These are phyloP conservation scores for Globisporangium nagaii DNA, from an alignment of 352 stramenopile genomes.

Conservation along the genomic window DNA sequence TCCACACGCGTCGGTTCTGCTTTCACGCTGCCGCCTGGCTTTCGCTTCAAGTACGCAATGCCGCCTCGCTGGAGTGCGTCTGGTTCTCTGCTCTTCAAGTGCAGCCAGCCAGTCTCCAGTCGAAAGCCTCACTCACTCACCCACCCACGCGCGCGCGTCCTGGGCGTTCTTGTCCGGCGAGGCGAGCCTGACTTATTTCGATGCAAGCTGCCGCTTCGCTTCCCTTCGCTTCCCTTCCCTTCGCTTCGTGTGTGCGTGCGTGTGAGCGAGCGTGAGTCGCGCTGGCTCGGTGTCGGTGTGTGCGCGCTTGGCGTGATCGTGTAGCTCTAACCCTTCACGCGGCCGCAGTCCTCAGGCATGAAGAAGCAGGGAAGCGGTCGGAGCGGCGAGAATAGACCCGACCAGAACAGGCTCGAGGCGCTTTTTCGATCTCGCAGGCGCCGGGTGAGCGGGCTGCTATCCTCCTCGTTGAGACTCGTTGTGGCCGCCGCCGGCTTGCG, in stretches of 20 bases:
- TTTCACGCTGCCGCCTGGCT: not conserved
- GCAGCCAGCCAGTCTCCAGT: too few relatives aligned
- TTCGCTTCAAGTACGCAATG: not conserved
- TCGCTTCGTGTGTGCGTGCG: too few relatives aligned
- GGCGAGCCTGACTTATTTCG: not conserved
- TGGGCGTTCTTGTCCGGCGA: not conserved
- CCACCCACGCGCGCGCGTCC: too few relatives aligned
- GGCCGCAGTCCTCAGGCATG: not conserved
- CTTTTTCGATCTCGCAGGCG: not conserved
- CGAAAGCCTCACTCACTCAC: too few relatives aligned
- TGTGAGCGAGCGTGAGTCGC: too few relatives aligned
- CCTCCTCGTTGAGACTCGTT: not conserved
- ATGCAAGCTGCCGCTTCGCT: not conserved
- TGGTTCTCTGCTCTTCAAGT: not conserved
- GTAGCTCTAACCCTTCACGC: not conserved
- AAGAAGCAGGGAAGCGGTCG: not conserved
- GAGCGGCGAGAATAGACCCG: constrained; percentile 1
- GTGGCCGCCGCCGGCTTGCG: not conserved
- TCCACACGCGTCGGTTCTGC: not conserved
- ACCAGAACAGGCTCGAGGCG: not conserved
- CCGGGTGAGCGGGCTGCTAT: not conserved
- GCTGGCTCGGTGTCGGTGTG: too few relatives aligned
- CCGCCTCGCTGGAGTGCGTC: not conserved
- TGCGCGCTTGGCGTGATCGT: not conserved
- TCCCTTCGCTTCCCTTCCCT: not conserved